phyloP scores from a whole-genome alignment of 345 rosid species.

The Rhizophora mangle region DNA sequence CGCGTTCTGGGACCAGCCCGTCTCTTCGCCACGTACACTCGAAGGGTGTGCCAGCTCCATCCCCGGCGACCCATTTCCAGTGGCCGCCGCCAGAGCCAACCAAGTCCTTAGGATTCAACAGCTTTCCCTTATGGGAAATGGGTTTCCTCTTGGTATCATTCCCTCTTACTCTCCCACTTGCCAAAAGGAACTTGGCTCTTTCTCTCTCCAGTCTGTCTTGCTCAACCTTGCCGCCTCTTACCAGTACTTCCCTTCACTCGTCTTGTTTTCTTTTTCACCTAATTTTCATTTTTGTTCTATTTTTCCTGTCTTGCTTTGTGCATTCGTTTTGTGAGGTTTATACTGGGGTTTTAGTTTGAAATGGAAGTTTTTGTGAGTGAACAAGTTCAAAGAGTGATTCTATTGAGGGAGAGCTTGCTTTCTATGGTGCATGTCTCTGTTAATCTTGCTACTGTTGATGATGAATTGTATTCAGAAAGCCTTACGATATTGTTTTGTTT shows the following conservation, averaged over 20 bases:
- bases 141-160: constrained; percentile 75
- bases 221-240: constrained; percentile 48
- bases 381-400: not conserved
- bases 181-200: constrained; percentile 52
- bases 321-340: not conserved
- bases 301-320: not conserved
- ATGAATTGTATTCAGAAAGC: not conserved
- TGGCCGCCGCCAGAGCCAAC: constrained; percentile 66
- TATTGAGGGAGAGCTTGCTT: not conserved
- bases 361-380: no score
- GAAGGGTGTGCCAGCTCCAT: constrained; percentile 65
- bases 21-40: constrained; percentile 59
- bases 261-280: not conserved
- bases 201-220: constrained; percentile 66
- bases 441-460: not conserved
- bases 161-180: constrained; percentile 61
- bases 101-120: constrained; percentile 80
- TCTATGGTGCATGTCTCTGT: not conserved
- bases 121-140: constrained; percentile 61
- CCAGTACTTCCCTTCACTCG: constrained; percentile 40
- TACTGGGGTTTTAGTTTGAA: no score
- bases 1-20: constrained; percentile 66
- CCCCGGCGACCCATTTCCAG: constrained; percentile 72
- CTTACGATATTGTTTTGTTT: not conserved
- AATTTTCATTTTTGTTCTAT: not conserved